A percentile compares a stretch with the other conserved stretches of the same genome.
Evolutionary conservation across 257 asterid species (phyloP).

Genomic region (Catharanthus roseus): DNA sequence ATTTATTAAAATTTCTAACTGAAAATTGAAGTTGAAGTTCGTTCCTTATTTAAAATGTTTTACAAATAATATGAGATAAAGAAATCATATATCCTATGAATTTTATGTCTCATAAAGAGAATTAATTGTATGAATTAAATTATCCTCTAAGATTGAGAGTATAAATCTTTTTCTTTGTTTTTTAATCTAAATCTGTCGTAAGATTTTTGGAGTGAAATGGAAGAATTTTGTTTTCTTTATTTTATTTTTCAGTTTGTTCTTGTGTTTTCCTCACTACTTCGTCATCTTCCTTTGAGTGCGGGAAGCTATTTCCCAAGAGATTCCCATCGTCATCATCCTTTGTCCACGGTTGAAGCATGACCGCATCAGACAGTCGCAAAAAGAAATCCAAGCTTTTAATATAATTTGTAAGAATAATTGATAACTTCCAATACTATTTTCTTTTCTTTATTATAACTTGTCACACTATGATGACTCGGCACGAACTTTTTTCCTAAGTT

Average conservation of each 20-base stretch:
- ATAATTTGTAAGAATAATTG: conserved; percentile 2
- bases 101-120: no score
- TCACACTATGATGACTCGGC: neutral
- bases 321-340: conserved; percentile 12
- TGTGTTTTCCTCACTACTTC: neutral
- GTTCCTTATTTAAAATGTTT: no score
- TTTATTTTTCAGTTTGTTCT: neutral
- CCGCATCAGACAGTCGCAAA: conserved; percentile 5
- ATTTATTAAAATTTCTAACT: no score
- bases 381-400: neutral
- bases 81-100: no score
- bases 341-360: conserved; percentile 11
- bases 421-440: neutral
- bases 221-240: neutral
- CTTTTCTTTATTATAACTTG: neutral
- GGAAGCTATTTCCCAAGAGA: conserved; percentile 1
- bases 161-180: no score
- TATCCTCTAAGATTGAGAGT: no score
- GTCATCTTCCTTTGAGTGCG: conserved; percentile 4
- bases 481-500: neutral
- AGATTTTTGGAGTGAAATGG: no score
- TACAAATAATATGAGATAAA: no score
- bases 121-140: no score
- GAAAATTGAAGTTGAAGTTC: no score
- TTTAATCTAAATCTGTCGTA: no score